phyloP scores from a whole-genome alignment of 768 basidiomycete species.

The Lentinula sp. region DNA sequence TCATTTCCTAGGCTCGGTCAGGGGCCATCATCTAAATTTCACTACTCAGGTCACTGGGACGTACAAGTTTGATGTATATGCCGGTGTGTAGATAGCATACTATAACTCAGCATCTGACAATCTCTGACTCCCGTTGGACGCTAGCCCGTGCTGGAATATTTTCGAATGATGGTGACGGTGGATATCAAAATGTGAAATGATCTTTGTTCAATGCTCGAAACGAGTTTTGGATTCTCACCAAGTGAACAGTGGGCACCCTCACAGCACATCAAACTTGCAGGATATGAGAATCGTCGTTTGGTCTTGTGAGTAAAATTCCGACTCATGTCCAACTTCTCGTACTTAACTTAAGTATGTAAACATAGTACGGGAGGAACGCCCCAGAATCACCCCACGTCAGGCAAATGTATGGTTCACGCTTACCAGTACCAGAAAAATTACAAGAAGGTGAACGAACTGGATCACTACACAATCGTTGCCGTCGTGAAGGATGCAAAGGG shows the following conservation, averaged over 20 bases:
- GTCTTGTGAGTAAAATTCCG: background rate
- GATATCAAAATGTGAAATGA: background rate
- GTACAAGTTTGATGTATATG: background rate
- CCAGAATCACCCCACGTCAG: background rate
- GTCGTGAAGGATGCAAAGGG: background rate
- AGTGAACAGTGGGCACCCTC: background rate
- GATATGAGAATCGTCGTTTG: background rate
- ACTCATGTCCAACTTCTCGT: too few relatives aligned
- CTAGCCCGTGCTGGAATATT: background rate
- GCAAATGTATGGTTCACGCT: background rate
- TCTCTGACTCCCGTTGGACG: too few relatives aligned
- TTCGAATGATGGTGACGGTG: background rate
- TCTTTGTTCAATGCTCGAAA: background rate
- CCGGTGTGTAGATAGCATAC: background rate
- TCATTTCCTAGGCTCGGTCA: background rate
- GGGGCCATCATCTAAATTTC: background rate
- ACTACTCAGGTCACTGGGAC: background rate
- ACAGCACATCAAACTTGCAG: background rate
- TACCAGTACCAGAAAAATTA: background rate
- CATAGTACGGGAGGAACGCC: background rate
- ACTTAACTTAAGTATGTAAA: too few relatives aligned
- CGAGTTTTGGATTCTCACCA: background rate
- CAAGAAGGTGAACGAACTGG: background rate
- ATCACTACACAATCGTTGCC: background rate
- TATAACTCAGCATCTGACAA: too few relatives aligned